Evolutionary conservation across 2,329 filamentous ascomycete genomes (phyloP).

Genomic region (Paracorniculantispora psalliotae): DNA sequence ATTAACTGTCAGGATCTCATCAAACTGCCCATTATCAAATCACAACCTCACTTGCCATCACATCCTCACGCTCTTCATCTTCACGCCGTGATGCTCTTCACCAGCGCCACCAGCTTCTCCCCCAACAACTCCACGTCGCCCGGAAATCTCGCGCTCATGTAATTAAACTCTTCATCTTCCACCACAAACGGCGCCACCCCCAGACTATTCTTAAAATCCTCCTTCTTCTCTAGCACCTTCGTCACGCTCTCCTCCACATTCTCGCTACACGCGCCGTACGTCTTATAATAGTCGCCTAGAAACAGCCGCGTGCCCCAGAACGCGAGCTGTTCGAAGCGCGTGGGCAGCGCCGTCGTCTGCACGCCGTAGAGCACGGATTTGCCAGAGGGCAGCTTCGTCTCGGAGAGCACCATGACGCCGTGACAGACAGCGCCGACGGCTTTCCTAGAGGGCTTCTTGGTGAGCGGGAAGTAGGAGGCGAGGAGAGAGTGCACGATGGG

Average conservation of each 20-base stretch:
- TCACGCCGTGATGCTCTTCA: constrained; percentile 26
- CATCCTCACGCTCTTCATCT: no score
- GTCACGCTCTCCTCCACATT: constrained; percentile 42
- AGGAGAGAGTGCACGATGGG: constrained; percentile 38
- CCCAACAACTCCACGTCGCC: constrained; percentile 38
- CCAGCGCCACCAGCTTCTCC: constrained; percentile 36
- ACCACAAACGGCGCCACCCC: constrained; percentile 42
- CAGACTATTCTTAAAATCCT: constrained; percentile 42
- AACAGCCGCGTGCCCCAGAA: constrained; percentile 45
- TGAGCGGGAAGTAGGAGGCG: constrained; percentile 42
- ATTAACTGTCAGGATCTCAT: no score
- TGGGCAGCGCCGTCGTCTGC: constrained; percentile 44
- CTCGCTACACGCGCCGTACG: constrained; percentile 46
- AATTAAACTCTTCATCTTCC: constrained; percentile 44
- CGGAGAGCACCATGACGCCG: constrained; percentile 46
- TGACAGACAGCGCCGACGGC: constrained; percentile 47
- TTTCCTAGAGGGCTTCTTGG: constrained; percentile 36
- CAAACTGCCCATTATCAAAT: no score
- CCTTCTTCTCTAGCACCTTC: constrained; percentile 36
- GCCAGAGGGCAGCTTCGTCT: constrained; percentile 34
- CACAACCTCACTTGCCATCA: no score
- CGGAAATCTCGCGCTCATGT: constrained; percentile 40
- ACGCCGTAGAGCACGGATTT: constrained; percentile 43
- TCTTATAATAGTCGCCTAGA: constrained; percentile 53
- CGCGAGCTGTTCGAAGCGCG: constrained; percentile 42